Evolutionary conservation across 2,329 filamentous ascomycete genomes (phyloP), one percentile per base, ranked within the genome.

Genomic region (Sporothrix mexicana): DNA sequence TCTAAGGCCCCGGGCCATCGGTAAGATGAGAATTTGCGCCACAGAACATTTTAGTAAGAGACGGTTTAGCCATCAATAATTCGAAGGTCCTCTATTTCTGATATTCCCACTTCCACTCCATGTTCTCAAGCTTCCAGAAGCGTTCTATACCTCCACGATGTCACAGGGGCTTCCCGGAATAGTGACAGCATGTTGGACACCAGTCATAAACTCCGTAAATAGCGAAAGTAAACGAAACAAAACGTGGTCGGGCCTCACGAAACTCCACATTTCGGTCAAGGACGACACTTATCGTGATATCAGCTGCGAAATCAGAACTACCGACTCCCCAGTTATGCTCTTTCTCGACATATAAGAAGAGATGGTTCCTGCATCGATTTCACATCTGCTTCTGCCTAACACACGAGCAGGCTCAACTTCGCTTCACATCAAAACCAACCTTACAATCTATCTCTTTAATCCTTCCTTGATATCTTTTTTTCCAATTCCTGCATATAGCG

Each of bases 101-200:
- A 17, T 25, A 7, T 43, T 5, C 7, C 30, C 45, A 20, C 51
- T 20, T 59, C 51, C n/a, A 49, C 53, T 49, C 68, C 53, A 49
- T 23, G 25, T 36, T 30, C 9, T 30, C 47, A 17, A 36, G 4
- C 53, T 70, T 70, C 68, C 43, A 70, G 68, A 70, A 70, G 7
- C 12, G 41, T 70, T 70, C 68, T 30, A 57, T 61, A 12, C 17
- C 68, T 25, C 68, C 68, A 49, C 41, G 41, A 20, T 43, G 68
- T 47, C 36, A 61, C 68, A 70, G 53, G 67, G 53, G 53, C 20
- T 30, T 47, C 41, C 53, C 36, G 53, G 30, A 59, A 61, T 47
- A 70, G 25, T 20, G 41, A 15, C n/a, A 59, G 47, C n/a, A 20
- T n/a, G 10, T 23, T 2, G 23, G 30, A 20, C 10, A 20, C 15